Base-by-base conservation (phyloP, 2,329 filamentous ascomycete genomes). In the Sporothrix pseudoabietina region DNA sequence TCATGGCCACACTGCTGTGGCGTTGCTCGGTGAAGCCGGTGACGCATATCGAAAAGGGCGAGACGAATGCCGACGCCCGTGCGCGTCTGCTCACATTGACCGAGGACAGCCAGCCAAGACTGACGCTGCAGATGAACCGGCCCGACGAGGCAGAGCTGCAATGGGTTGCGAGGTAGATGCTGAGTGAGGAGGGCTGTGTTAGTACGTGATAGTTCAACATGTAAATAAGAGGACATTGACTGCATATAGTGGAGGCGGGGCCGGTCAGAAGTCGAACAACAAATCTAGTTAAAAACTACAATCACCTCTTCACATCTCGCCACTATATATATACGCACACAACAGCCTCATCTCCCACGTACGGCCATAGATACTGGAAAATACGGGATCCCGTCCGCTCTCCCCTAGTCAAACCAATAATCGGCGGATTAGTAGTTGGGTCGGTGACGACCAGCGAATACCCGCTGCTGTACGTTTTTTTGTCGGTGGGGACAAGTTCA, bases 1-100 rank as follows among this genome's bases (percentile, higher is more conserved):
- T 84, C 2, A 76, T 88, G 32, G 77, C 82, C 73, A 80, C 81
- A 1, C 75, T 86, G 14, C 79, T 85, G 44, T 75, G 79, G 19
- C 30, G 72, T 32, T 78, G 78, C 66, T 69, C 75, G 3, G 72
- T 78, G 66, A 72, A 78, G 74, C 73, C 78, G 39, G 76, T 80
- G 9, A 47, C 22, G 9, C 61, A 47, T 39, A 30, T n/a, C 1
- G 61, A 54, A 30, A 54, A 72, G 0, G 77, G 75, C n/a, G 79
- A 81, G 76, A 77, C 73, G 14, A 16, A 65, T 32, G 74, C 77
- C 14, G 74, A 77, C 8, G 75, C 79, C 6, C 75, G 75, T 47
- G 10, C 71, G 39, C 71, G 78, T 19, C 54, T 80, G 61, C 47
- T 76, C 68, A 76, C 47, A 6, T 66, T 79, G 41, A 76, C 77